Evolutionary conservation across 1,284 basidiomycete species (phyloP), one percentile per base, ranked within the genome.

Genomic region (Phylloboletellus chloephorus): DNA sequence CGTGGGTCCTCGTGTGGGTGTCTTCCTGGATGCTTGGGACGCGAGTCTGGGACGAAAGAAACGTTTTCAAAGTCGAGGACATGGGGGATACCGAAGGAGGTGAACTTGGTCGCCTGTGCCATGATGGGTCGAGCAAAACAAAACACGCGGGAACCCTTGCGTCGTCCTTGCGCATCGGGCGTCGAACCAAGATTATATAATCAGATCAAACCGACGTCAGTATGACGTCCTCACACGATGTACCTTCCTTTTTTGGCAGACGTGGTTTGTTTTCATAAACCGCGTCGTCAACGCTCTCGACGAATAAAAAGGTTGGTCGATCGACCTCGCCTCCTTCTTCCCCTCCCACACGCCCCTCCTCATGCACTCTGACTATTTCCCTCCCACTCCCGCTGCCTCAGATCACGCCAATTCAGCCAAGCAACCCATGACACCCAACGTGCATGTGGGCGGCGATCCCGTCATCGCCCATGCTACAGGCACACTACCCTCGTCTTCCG

Each of bases 1-100:
- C 41, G 26, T 17, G 8, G 21, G 22, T 24, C 29, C 31, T 13
- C 11, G 19, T 11, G 10, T 17, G 37, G 5, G 12, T 11, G 9
- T 25, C n/a, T 12, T 12, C 12, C n/a, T 13, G n/a, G 23, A 46
- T 43, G 21, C 44, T 54, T 32, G 39, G 22, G 29, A 23, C 20
- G 23, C 29, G 37, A 26, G 5, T 42, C 10, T 2, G 61, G 56
- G 25, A 54, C 58, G 40, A 73, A 61, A 15, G 64, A 62, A 22
- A 73, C 59, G 49, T 72, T 66, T 44, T 61, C 63, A 42, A 74
- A 74, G 46, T 72, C 73, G 38, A 51, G 49, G 5, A 65, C 13
- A 11, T 65, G 64, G 2, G 61, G 61, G 4, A 61, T 53, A 31
- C 72, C 72, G 46, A 58, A 64, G n/a, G 67, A 48, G 37, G 61